These are phyloP conservation scores for Raphanus hybrid DNA, from an alignment of 441 rosid genomes.

Conservation along the genomic window DNA sequence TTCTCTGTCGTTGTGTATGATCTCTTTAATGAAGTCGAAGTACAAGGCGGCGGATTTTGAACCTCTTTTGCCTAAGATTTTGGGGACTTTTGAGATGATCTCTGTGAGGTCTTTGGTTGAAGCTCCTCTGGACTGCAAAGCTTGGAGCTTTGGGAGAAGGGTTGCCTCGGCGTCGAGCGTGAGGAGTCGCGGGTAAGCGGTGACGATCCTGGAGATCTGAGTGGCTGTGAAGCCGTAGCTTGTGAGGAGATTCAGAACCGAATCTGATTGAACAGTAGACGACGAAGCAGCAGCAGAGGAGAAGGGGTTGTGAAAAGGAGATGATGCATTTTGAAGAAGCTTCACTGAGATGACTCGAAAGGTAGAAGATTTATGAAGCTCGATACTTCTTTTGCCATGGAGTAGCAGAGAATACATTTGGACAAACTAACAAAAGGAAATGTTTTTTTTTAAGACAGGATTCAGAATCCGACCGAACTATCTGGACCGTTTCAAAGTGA, in stretches of 20 bases:
- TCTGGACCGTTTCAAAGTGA: background rate
- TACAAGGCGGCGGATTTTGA: background rate
- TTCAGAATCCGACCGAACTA: background rate
- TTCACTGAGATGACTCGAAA: slow-evolving; percentile 15
- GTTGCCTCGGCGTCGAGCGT: slow-evolving; percentile 12
- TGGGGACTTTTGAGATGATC: slow-evolving; percentile 20
- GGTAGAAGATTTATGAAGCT: background rate
- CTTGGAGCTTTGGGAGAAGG: slow-evolving; percentile 46
- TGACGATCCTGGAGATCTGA: slow-evolving; percentile 41
- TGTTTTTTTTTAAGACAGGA: background rate
- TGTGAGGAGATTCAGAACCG: slow-evolving; percentile 38
- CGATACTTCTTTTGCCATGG: slow-evolving; percentile 6
- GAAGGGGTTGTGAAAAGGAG: slow-evolving; percentile 5
- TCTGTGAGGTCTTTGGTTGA: slow-evolving; percentile 30
- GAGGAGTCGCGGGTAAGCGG: slow-evolving; percentile 37
- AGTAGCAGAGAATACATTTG: slow-evolving; percentile 22
- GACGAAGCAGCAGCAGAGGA: slow-evolving; percentile 9
- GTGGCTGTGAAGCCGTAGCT: slow-evolving; percentile 40
- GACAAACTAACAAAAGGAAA: background rate
- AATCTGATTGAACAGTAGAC: slow-evolving; percentile 22
- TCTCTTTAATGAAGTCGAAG: slow-evolving; percentile 28
- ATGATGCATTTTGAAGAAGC: slow-evolving; percentile 16
- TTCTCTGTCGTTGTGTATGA: slow-evolving; percentile 2
- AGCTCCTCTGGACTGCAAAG: slow-evolving; percentile 44
- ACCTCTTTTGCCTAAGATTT: slow-evolving; percentile 6